Conservation (phyloP, 1,139 yeast species). For the Saccharomyces pastorianus region DNA sequence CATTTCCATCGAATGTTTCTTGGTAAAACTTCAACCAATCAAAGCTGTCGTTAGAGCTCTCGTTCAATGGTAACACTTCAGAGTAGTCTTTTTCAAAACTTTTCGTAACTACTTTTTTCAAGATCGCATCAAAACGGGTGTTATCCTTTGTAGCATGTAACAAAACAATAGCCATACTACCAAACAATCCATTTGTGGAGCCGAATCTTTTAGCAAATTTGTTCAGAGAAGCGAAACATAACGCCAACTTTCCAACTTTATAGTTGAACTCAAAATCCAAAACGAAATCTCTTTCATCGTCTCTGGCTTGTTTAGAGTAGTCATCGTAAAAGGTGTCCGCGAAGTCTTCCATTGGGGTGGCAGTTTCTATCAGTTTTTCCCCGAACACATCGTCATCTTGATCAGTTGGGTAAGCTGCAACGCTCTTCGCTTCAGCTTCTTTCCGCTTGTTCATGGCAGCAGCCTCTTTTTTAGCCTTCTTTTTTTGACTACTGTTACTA, state of each 20-base stretch:
- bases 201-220: slow-evolving; percentile 26
- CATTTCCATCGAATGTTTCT: slow-evolving; percentile 10
- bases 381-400: slow-evolving; percentile 42
- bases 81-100: slow-evolving; percentile 31
- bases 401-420: slow-evolving; percentile 30
- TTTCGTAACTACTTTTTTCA: slow-evolving; percentile 32
- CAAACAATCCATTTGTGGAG: slow-evolving; percentile 15
- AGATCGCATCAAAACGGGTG: slow-evolving; percentile 24
- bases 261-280: slow-evolving; percentile 39
- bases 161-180: slow-evolving; percentile 24
- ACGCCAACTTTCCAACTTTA: slow-evolving; percentile 38
- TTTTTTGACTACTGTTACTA: slow-evolving; percentile 19
- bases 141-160: slow-evolving; percentile 19
- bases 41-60: slow-evolving; percentile 15
- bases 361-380: slow-evolving; percentile 30
- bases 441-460: slow-evolving; percentile 34
- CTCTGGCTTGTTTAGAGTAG: slow-evolving; percentile 31
- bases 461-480: slow-evolving; percentile 37
- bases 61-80: slow-evolving; percentile 16
- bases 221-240: slow-evolving; percentile 38
- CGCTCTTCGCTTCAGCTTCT: slow-evolving; percentile 33
- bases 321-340: slow-evolving; percentile 35
- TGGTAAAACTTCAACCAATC: slow-evolving; percentile 21
- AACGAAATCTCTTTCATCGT: slow-evolving; percentile 32
- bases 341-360: slow-evolving; percentile 36